Evolutionary conservation across 1,284 basidiomycete genomes (phyloP), one percentile per base, ranked within the genome.

Genomic region (Laetiporus sulphureus): DNA sequence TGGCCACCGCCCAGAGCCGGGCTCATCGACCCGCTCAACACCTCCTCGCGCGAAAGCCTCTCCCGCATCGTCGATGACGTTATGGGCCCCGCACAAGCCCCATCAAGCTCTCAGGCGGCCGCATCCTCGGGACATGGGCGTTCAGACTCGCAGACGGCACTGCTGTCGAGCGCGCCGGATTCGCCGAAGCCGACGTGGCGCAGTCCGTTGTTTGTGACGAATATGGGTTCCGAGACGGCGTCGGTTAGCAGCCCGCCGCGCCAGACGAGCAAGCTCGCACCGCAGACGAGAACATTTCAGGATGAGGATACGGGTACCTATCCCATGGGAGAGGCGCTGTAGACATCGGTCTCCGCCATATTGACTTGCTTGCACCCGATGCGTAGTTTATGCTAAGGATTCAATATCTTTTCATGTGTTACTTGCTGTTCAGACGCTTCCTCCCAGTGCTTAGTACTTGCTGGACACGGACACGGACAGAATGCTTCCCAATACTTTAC

Each of bases 21-120:
- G 22, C 60, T 76, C 41, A 62, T 69, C 39, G 75, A 77, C 49
- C 71, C 72, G 1, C 57, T 73, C 41, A 48, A 66, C 18, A 49
- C 54, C 0, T 51, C 54, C 7, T 44, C 58, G 15, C 62, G 59
- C 32, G 60, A 65, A 30, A 65, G 74, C 39, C 58, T 76, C 2
- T 41, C 53, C 6, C 55, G 57, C 5, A 75, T 77, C 46, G 65
- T 77, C 10, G 69, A 74, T 40, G 66, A 73, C 39, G 66, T 77
- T 4, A 77, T 77, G 75, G 75, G 75, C 3, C 63, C 66, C 3
- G 49, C 48, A 33, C 13, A 16, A 20, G 20, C 23, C 19, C 6
- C 13, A 20, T 11, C 16, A 19, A n/a, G 18, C 21, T 19, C 6
- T 5, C 38, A n/a, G 15, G 10, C 25, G 37, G 2, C 2, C 21